Evolutionary conservation across 495 filamentous ascomycete genomes (phyloP), one percentile per base, ranked within the genome.

Genomic region (Corynascus novoguineensis): DNA sequence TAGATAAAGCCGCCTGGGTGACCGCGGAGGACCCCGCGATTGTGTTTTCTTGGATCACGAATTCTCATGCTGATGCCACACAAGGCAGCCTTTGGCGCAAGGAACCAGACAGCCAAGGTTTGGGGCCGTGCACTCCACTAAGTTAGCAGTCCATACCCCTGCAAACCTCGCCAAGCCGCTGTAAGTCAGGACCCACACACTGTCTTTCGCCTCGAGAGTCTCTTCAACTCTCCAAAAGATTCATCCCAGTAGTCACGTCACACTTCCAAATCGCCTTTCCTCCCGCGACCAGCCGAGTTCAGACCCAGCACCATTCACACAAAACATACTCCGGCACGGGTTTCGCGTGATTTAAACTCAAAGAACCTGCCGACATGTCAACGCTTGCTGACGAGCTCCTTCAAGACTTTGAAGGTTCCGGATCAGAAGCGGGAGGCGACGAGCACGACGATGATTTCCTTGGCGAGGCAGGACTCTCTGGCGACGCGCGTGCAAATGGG

Each of bases 351-450:
- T 4, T 1, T 14, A 21, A 14, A 6, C 17, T 10, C 6, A 19
- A 28, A 6, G 15, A 15, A 27, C 15, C 21, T 11, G 14, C 28
- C 37, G 75, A 47, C 14, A 91, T 91, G 88, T 83, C 88, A 67
- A 90, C 87, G 27, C 75, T 91, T 53, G 88, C 84, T 44, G 88
- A 91, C 58, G 89, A 93, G 64, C 76, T 93, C 21, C 81, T 95
- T 45, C 87, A 91, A 60, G 95, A 97, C 70, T 96, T 97, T 61
- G 92, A 90, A 59, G 89, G 85, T 58, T 83, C 83, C 2, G 80
- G 83, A 34, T 83, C 81, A 47, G 81, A 85, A 54, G 75, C 73
- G 35, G 82, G 82, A 46, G 80, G 76, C 4, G 76, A 81, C 6
- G 72, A 79, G 37, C 72, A 78, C 53, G 76, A 78, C 27, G 73